Base-by-base conservation (phyloP, 202 grass and related monocot genomes). In the Dendrocalamus latiflorus region DNA sequence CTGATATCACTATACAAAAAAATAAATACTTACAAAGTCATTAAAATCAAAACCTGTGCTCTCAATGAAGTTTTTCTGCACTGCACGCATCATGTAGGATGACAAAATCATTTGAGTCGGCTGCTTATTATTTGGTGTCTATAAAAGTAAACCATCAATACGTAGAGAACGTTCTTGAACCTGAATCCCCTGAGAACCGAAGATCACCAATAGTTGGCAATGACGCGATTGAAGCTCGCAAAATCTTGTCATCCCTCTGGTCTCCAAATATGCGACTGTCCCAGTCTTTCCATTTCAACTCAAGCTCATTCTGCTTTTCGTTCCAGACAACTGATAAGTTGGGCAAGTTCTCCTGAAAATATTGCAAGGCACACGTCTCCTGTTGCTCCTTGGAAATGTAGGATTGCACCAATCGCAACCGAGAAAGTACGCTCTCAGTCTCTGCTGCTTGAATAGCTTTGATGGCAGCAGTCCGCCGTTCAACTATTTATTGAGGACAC, bases 271-370 rank as follows among this genome's bases (percentile, higher is more conserved):
- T 74, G 62, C 36, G 34, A 72, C n/a, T 53, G 10, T 82, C 79
- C 6, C 72, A 64, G 21, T 83, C 76, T 21, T 98, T 95, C 92
- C 92, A 91, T 77, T 91, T 93, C 83, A 93, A 78, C 76, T 93
- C 95, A 68, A 90, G 18, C 39, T 74, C 68, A 25, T 80, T 82
- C 43, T 85, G 48, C 33, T 93, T 81, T 21, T 88, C 87, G 65
- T 88, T 88, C 53, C 51, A 75, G 39, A 51, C 75, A 81, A 81
- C 82, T 60, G 68, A 81, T 51, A 94, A 17, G 74, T 91, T 91
- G 57, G 92, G 88, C 51, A 90, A 81, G 60, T 93, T 91, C 66
- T 98, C 92, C 76, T 88, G 56, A 25, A 98, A 93, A 86, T 83
- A 98, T 56, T 90, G 58, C 71, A 95, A 69, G 62, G 90, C 90